Percentiles rank a stretch among this genome's conserved stretches.
Conservation (phyloP, 176 grass and related monocot species). For the Aegilops umbellulata region DNA sequence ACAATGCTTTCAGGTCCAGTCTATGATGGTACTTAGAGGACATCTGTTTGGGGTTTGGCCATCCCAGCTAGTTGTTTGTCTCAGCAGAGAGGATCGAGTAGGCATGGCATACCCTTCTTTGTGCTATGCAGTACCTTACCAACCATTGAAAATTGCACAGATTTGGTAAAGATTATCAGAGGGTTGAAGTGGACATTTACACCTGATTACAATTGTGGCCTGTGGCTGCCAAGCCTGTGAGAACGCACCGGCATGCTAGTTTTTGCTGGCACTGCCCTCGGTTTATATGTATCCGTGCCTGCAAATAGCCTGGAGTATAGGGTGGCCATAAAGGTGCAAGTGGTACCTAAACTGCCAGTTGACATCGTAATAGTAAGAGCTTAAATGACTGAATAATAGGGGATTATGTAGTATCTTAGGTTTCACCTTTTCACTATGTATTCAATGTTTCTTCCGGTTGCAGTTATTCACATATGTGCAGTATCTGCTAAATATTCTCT, state of each 20-base stretch:
- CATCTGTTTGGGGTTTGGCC: neutral
- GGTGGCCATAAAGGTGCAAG: neutral
- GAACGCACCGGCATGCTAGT: neutral
- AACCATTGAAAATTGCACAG: neutral
- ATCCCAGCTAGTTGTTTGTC: neutral
- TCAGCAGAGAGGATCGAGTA: neutral
- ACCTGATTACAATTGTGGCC: neutral
- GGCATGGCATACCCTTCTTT: neutral
- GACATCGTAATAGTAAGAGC: neutral
- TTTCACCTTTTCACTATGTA: neutral
- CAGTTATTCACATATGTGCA: neutral
- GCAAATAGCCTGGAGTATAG: slow-evolving; percentile 2
- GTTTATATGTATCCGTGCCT: neutral
- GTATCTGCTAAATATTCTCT: slow-evolving; percentile 19
- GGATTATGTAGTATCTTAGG: neutral
- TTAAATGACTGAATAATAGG: neutral
- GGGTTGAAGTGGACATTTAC: neutral
- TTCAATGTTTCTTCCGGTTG: neutral
- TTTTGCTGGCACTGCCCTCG: neutral
- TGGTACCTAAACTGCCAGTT: neutral
- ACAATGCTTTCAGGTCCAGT: slow-evolving; percentile 7
- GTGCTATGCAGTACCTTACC: neutral
- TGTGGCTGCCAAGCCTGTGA: neutral
- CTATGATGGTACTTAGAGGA: neutral
- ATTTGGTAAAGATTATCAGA: slow-evolving; percentile 7